Evolutionary conservation across 768 basidiomycete species (phyloP).

Genomic region (Mycena leptocephala): DNA sequence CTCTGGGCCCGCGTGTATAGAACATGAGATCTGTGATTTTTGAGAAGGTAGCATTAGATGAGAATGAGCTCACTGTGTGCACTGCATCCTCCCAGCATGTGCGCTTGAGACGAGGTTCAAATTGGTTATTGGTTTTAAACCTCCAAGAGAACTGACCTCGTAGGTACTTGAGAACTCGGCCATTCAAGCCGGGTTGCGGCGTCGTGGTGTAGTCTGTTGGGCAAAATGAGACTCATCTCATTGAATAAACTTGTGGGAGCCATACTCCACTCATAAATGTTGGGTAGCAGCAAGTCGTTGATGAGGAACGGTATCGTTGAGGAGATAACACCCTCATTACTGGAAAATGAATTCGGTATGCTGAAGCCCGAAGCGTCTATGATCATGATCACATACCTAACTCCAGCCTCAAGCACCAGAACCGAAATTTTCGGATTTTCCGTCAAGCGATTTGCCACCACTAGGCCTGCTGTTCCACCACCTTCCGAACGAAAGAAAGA

Average conservation of each 20-base stretch:
- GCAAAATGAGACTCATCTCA: neutral
- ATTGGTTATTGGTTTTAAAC: neutral
- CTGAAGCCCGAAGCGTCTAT: neutral
- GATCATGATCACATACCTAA: neutral
- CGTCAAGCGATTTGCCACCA: neutral
- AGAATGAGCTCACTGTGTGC: neutral
- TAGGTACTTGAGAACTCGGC: neutral
- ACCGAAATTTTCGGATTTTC: slow-evolving; percentile 3
- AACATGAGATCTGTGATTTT: neutral
- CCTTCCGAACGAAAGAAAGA: neutral
- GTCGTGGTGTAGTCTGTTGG: neutral
- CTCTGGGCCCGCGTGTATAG: neutral
- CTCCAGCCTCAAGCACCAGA: slow-evolving; percentile 9
- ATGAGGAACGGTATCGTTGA: neutral
- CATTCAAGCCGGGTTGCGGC: neutral
- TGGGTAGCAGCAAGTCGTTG: neutral
- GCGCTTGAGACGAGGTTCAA: neutral
- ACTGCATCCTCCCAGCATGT: slow-evolving; percentile 3
- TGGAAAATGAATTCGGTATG: neutral
- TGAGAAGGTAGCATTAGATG: neutral
- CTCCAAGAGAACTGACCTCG: neutral
- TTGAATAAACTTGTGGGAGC: neutral
- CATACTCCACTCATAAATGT: neutral
- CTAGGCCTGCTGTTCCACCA: slow-evolving; percentile 4
- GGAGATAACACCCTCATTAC: neutral